A percentile compares a stretch with the other conserved stretches of the same genome.
Conservation (phyloP, 1,284 basidiomycete genomes). For the Wolfiporia cocos region DNA sequence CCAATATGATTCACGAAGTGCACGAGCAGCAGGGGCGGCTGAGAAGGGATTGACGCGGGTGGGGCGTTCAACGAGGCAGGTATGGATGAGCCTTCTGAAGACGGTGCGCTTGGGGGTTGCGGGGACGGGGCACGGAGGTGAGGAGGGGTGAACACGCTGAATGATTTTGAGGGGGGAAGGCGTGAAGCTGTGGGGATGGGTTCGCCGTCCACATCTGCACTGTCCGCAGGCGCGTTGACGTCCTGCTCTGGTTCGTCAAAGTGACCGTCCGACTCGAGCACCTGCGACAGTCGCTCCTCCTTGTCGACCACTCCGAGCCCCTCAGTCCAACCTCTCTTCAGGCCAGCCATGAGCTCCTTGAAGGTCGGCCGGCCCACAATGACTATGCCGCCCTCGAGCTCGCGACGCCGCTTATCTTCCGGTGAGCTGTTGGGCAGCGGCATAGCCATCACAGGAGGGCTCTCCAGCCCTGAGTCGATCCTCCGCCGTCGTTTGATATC, state of each 20-base stretch:
- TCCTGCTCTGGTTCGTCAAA: constrained; percentile 65
- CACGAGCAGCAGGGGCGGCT: constrained; percentile 83
- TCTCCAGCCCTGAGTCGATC: constrained; percentile 56
- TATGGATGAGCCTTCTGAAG: constrained; percentile 20
- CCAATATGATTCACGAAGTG: constrained; percentile 88
- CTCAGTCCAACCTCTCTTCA: constrained; percentile 84
- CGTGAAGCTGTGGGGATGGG: constrained; percentile 36
- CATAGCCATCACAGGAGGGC: constrained; percentile 35
- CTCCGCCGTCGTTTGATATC: constrained; percentile 65
- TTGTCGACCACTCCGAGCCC: constrained; percentile 63
- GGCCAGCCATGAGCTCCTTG: constrained; percentile 91
- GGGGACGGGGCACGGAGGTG: constrained; percentile 18
- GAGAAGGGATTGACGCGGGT: constrained; percentile 61
- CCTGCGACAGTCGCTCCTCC: constrained; percentile 71
- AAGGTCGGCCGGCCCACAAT: constrained; percentile 88
- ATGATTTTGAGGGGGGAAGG: constrained; percentile 33
- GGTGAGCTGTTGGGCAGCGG: constrained; percentile 54
- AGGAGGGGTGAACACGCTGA: constrained; percentile 34
- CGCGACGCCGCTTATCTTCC: constrained; percentile 50
- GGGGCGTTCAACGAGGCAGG: constrained; percentile 32
- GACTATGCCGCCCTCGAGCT: constrained; percentile 79
- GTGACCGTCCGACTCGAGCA: constrained; percentile 65
- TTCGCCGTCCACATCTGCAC: constrained; percentile 27
- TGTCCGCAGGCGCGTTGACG: constrained; percentile 5
- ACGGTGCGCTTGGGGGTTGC: constrained; percentile 11